A percentile compares a stretch with the other conserved stretches of the same genome.
These are phyloP conservation scores for Mangifera indica DNA, from an alignment of 345 rosid species.

Conservation along the genomic window DNA sequence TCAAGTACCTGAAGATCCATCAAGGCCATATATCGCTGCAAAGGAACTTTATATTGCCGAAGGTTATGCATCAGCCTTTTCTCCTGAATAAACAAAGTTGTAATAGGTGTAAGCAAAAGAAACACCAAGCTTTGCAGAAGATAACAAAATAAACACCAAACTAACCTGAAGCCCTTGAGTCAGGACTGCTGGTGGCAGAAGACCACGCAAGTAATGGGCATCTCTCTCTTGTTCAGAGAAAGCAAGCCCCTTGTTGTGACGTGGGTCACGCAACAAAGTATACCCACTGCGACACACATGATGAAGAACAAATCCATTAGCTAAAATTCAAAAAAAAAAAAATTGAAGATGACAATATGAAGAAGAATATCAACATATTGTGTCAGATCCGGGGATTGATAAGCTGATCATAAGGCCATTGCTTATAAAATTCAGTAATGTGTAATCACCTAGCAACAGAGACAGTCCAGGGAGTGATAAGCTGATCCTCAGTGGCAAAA, in stretches of 20 bases:
- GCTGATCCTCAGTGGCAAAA: slow-evolving; percentile 80
- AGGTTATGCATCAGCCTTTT: slow-evolving; percentile 70
- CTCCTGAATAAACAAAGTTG: slow-evolving; percentile 46
- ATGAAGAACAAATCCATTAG: not conserved
- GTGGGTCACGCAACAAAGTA: slow-evolving; percentile 81
- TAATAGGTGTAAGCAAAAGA: slow-evolving; percentile 11
- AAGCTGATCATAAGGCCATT: slow-evolving; percentile 12
- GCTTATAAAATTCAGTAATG: not conserved
- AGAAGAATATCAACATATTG: too few relatives aligned
- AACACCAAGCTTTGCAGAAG: not conserved
- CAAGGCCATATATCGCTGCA: slow-evolving; percentile 87
- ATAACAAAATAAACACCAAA: not conserved
- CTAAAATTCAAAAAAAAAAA: not conserved
- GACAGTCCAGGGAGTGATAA: slow-evolving; percentile 84
- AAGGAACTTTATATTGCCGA: slow-evolving; percentile 77
- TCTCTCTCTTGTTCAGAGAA: slow-evolving; percentile 84
- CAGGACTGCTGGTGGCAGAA: slow-evolving; percentile 72
- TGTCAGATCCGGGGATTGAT: too few relatives aligned
- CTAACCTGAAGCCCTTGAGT: slow-evolving; percentile 83
- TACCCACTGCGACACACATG: slow-evolving; percentile 57
- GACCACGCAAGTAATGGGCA: slow-evolving; percentile 88
- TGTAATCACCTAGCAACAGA: slow-evolving; percentile 75
- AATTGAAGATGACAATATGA: not conserved
- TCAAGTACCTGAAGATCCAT: slow-evolving; percentile 88
- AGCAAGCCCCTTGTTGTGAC: slow-evolving; percentile 88